Evolutionary conservation across 257 asterid species (phyloP).

Genomic region (Orobanche coerulescens): DNA sequence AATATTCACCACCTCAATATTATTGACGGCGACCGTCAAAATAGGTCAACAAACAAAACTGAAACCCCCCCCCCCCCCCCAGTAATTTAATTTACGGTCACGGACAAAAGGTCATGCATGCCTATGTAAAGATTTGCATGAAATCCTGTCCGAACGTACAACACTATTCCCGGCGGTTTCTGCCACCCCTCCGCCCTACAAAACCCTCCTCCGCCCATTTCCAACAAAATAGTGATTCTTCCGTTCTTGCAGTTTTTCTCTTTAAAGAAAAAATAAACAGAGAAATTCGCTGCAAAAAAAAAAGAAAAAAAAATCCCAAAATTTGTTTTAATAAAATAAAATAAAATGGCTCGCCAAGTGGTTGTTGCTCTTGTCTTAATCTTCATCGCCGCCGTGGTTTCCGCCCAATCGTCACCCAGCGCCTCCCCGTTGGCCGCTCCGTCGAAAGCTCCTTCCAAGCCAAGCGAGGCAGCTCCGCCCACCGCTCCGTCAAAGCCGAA

Average conservation of each 20-base stretch:
- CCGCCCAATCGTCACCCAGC: constrained; percentile 41
- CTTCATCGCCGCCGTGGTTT: constrained; percentile 42
- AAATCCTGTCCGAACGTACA: constrained; percentile 3
- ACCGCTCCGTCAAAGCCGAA: constrained; percentile 11
- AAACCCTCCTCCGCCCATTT: constrained; percentile 20
- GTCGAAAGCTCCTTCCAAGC: background rate
- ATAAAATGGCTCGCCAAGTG: constrained; percentile 54
- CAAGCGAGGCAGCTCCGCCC: constrained; percentile 1
- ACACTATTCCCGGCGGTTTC: constrained; percentile 7
- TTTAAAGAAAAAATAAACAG: background rate
- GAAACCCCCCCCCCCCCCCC: background rate
- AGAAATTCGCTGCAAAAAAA: constrained; percentile 39
- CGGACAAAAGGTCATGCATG: too few relatives aligned
- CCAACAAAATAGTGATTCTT: constrained; percentile 21
- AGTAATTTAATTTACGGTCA: too few relatives aligned
- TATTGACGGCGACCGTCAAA: background rate
- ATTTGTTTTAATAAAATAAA: background rate
- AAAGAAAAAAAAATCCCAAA: background rate
- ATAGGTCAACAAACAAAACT: background rate
- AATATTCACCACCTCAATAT: too few relatives aligned
- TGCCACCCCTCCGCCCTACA: too few relatives aligned
- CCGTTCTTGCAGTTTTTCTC: constrained; percentile 36
- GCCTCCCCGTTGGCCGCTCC: constrained; percentile 32
- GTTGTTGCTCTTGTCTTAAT: constrained; percentile 37
- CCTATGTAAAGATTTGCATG: background rate